Percentiles rank a stretch among this genome's conserved stretches.
Evolutionary conservation across 345 rosid species (phyloP).

Genomic region (Brassica carinata): DNA sequence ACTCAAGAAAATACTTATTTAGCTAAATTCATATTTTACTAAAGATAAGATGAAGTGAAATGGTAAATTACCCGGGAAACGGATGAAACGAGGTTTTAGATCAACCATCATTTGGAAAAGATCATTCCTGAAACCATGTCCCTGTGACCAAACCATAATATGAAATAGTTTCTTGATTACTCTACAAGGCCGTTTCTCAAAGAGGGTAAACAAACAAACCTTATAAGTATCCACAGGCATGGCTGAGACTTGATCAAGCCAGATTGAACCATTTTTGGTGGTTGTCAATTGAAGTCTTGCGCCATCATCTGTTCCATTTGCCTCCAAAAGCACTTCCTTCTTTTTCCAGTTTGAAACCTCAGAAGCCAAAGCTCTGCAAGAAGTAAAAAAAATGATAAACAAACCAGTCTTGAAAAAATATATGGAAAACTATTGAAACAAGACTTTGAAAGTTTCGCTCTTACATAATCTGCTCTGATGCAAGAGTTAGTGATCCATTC

Average conservation of each 20-base stretch:
- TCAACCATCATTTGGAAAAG: constrained; percentile 27
- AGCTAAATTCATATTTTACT: not conserved
- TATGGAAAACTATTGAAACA: not conserved
- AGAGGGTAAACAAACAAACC: constrained; percentile 43
- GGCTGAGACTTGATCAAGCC: constrained; percentile 95
- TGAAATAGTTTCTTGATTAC: not conserved
- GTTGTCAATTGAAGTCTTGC: constrained; percentile 76
- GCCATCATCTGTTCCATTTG: constrained; percentile 60
- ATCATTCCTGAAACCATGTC: constrained; percentile 37
- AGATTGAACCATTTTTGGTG: constrained; percentile 56
- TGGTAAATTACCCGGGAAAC: constrained; percentile 29
- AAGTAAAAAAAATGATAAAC: not conserved
- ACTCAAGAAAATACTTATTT: not conserved
- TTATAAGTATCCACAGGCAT: constrained; percentile 85
- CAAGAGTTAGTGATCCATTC: constrained; percentile 56
- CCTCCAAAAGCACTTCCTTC: constrained; percentile 61
- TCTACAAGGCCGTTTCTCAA: not conserved
- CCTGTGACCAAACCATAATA: constrained; percentile 5
- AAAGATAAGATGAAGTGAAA: constrained; percentile 1
- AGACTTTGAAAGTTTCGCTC: constrained; percentile 18
- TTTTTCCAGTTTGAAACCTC: constrained; percentile 77
- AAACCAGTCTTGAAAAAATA: not conserved
- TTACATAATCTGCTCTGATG: constrained; percentile 63
- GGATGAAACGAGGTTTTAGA: constrained; percentile 36
- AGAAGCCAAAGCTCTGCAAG: constrained; percentile 67